Percentiles rank a stretch among this genome's conserved stretches.
Conservation (phyloP, 1,284 basidiomycete genomes). For the Omphalotus olearius region DNA sequence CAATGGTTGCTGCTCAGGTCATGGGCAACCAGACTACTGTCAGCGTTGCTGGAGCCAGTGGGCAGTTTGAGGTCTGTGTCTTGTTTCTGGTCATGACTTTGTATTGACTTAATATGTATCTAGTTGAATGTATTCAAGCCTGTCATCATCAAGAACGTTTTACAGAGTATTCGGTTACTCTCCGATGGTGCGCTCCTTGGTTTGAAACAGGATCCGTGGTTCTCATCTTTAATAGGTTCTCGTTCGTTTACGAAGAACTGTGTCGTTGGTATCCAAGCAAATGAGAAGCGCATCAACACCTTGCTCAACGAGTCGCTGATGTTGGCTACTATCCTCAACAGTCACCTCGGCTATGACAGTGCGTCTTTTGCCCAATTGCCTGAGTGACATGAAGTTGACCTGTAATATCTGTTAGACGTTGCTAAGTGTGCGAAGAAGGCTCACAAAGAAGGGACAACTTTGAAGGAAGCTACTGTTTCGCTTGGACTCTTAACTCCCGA, state of each 20-base stretch:
- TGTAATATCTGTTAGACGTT: constrained; percentile 59
- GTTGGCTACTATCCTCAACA: constrained; percentile 96
- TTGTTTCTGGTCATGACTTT: not conserved
- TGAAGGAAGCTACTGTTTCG: constrained; percentile 91
- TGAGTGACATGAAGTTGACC: constrained; percentile 15
- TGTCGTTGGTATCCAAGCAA: constrained; percentile 93
- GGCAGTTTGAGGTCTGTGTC: constrained; percentile 88
- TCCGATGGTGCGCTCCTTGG: constrained; percentile 68
- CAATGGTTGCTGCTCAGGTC: constrained; percentile 98
- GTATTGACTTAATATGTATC: not conserved
- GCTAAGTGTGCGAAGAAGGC: constrained; percentile 99
- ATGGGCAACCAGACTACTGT: constrained; percentile 98
- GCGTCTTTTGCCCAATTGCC: constrained; percentile 31
- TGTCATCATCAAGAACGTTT: constrained; percentile 95
- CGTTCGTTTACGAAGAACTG: constrained; percentile 97
- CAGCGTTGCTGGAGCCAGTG: constrained; percentile 89
- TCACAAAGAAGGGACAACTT: constrained; percentile 94
- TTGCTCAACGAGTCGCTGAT: constrained; percentile 94
- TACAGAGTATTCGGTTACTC: constrained; percentile 92
- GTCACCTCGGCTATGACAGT: constrained; percentile 93
- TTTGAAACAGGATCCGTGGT: not conserved
- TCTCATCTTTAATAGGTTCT: constrained; percentile 44
- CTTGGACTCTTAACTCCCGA: constrained; percentile 85
- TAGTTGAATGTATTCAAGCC: constrained; percentile 99
- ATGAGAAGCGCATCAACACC: constrained; percentile 88